Conservation (phyloP, 768 basidiomycete genomes). For the Heimioporus sp. region DNA sequence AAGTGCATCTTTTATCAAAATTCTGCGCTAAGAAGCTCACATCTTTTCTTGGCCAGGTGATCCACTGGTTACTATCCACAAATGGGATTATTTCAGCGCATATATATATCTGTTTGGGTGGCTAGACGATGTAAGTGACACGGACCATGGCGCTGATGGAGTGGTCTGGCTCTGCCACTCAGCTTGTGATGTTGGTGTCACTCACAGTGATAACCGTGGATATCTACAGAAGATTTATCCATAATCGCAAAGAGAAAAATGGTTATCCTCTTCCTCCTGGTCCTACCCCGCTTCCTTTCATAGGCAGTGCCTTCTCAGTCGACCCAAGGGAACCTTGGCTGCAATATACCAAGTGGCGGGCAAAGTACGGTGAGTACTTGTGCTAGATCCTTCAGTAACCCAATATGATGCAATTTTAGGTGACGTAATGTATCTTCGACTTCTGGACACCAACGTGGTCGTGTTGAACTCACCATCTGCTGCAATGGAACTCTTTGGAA, state of each 20-base stretch:
- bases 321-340: neutral
- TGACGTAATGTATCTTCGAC: conserved; percentile 43
- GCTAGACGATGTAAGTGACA: no score
- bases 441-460: conserved; percentile 43
- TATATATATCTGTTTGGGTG: no score
- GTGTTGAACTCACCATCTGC: conserved; percentile 42
- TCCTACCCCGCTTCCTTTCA: conserved; percentile 5
- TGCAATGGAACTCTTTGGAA: conserved; percentile 44
- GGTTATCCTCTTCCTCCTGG: conserved; percentile 10
- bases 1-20: no score
- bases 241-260: neutral
- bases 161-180: neutral
- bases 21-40: no score
- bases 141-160: neutral
- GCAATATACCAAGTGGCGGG: neutral
- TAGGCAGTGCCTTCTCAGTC: conserved; percentile 1
- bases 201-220: neutral
- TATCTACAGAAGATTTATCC: neutral
- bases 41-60: no score
- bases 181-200: neutral
- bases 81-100: no score
- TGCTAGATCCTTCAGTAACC: neutral
- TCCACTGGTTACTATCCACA: no score
- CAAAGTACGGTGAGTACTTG: conserved; percentile 3
- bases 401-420: conserved; percentile 20